Base-by-base conservation (phyloP, 805 yeast species). In the Ogataea trehalophila region DNA sequence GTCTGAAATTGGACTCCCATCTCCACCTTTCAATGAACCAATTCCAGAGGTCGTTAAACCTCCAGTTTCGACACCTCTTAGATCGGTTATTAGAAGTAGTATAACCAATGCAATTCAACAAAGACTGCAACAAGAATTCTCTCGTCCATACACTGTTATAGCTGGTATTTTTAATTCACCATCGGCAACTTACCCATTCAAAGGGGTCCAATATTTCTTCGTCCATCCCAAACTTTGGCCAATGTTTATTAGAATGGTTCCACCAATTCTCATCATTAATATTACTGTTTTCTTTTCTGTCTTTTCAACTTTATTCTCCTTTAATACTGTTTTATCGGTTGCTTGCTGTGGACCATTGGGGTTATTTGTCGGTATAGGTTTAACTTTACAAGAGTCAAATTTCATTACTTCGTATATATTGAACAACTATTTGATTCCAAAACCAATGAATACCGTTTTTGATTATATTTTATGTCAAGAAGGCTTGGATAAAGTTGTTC, bases 311-410 rank as follows among this genome's bases (percentile, higher is more conserved):
- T 38, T 65, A 37, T 54, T 57, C 34, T 59, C 66, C 13, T 46
- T 62, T 16, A 63, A 62, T 42, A 35, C 58, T 1, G 23, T 58
- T 2, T 44, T 57, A 18, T 50, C 57, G 6, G 44, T 56, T 18
- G 9, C 54, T 14, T 52, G 58, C 9, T 44, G 55, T 22, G 67
- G 67, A 1, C 68, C 68, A 6, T 42, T 62, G 8, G 69, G 67
- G 3, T 39, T 63, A 2, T 42, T 58, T 15, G 40, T 56, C 23
- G 65, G 62, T 3, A 31, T 54, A 5, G 50, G 56, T 1, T 40
- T 54, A n/a, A 54, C 68, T 1, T 43, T 53, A 9, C 63, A 60
- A 46, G 65, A 63, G 43, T 55, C 67, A 15, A 56, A 51, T 39
- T 54, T 33, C 33, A 15, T 63, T 16, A 53, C 60, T 11, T 52